phyloP scores from a whole-genome alignment of 768 basidiomycete genomes.

The Mrakia gelida region DNA sequence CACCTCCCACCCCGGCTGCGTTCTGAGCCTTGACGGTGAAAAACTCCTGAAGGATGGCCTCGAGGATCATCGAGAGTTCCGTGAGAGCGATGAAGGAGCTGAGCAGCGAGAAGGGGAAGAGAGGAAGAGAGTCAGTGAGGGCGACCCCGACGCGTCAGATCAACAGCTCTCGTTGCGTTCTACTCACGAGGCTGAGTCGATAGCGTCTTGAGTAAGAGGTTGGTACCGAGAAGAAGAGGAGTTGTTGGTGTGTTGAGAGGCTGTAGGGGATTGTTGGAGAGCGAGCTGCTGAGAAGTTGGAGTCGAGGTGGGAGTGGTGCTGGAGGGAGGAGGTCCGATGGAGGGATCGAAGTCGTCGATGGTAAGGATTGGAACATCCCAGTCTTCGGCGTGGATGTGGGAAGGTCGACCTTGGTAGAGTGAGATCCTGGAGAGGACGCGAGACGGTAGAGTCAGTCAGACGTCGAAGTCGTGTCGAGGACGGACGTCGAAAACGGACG shows the following conservation, averaged over 20 bases:
- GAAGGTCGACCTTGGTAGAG: constrained; percentile 30
- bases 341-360: constrained; percentile 31
- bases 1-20: not conserved
- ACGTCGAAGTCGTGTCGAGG: not conserved
- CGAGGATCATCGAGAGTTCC: constrained; percentile 30
- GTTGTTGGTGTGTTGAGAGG: not conserved
- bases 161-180: too few species aligned
- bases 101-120: too few species aligned
- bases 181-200: not conserved
- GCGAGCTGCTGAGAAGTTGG: not conserved
- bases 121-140: too few species aligned
- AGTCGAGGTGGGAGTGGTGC: constrained; percentile 13
- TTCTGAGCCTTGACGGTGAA: constrained; percentile 18
- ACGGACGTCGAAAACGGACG: not conserved
- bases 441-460: not conserved
- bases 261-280: not conserved
- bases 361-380: constrained; percentile 20
- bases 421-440: constrained; percentile 5
- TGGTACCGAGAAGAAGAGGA: not conserved
- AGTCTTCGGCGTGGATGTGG: constrained; percentile 17
- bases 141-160: too few species aligned
- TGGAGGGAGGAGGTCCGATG: not conserved
- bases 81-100: constrained; percentile 31
- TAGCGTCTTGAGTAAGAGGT: constrained; percentile 13
- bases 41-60: constrained; percentile 17